Base-by-base conservation (phyloP, 768 basidiomycete species). In the Leccinum subgranulosum region DNA sequence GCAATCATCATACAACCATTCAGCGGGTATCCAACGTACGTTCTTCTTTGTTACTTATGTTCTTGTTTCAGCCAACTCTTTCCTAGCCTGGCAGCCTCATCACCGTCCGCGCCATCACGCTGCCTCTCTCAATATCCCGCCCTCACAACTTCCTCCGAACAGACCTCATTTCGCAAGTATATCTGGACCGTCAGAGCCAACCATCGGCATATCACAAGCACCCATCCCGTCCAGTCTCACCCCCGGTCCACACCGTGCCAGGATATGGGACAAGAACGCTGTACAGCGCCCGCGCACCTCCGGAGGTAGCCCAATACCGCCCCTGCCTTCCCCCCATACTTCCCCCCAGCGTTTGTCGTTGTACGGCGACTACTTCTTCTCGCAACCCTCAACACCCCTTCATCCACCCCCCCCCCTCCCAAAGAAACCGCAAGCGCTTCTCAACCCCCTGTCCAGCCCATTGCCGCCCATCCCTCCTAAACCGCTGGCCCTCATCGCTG, bases 381-480 rank as follows among this genome's bases (percentile, higher is more conserved):
- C 57, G 3, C 62, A 58, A 12, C 55, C 57, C 7, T 51, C 25
- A 4, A 25, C 54, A 17, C 47, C 72, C 29, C 68, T 70, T 31
- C 58, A 64, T 9, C 60, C 70, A 0, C 69, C 72, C 19, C 72
- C 73, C 17, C 70, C 71, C 21, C 49, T 72, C 3, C 70, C 72
- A 14, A 68, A 71, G 34, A 73, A 73, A 48, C 71, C 69, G 2
- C 68, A 56, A 14, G 61, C 55, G 6, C 54, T 71, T 0, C 46
- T 69, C 36, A 58, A 66, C 67, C 61, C 67, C n/a, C 74, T 69
- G n/a, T 72, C 76, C 31, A 62, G 59, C 68, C 49, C 66, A 0
- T 68, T 71, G 3, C 79, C 80, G 10, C 75, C 75, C 8, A 49
- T 77, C 34, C 78, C 78, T 6, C 74, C 78, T 3, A 79, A 77